A percentile compares a stretch with the other conserved stretches of the same genome.
phyloP scores from a whole-genome alignment of 768 basidiomycete species.

The Kwoniella botswanensis region DNA sequence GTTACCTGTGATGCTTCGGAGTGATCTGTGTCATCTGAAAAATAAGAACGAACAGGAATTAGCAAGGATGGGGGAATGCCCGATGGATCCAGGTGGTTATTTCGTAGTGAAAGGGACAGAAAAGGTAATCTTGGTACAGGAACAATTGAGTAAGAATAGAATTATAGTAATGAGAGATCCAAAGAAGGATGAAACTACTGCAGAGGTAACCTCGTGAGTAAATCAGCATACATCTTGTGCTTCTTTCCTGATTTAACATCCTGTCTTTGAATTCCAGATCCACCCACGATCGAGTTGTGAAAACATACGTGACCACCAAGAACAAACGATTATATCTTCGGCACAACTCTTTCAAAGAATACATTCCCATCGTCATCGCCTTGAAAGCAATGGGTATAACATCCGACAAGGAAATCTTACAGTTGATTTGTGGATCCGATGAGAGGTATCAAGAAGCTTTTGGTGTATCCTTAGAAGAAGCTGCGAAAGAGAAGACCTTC shows the following conservation, averaged over 20 bases:
- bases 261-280: slow-evolving; percentile 63
- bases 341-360: slow-evolving; percentile 96
- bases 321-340: slow-evolving; percentile 92
- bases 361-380: slow-evolving; percentile 92
- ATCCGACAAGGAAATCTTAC: slow-evolving; percentile 95
- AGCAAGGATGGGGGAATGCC: slow-evolving; percentile 95
- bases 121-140: slow-evolving; percentile 98
- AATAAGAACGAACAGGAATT: slow-evolving; percentile 76
- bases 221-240: too few relatives aligned
- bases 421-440: slow-evolving; percentile 88
- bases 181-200: slow-evolving; percentile 86
- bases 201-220: slow-evolving; percentile 92
- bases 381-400: slow-evolving; percentile 96
- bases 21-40: slow-evolving; percentile 89
- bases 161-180: slow-evolving; percentile 97
- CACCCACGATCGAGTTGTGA: slow-evolving; percentile 74
- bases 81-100: slow-evolving; percentile 98
- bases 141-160: slow-evolving; percentile 97
- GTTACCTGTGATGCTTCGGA: slow-evolving; percentile 93
- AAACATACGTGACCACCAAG: slow-evolving; percentile 96
- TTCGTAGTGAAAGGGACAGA: slow-evolving; percentile 99
- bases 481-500: slow-evolving; percentile 73
- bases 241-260: slow-evolving; percentile 36
- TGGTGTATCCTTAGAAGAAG: slow-evolving; percentile 90
- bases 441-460: slow-evolving; percentile 86